A percentile compares a stretch with the other conserved stretches of the same genome.
These are phyloP conservation scores for Chrysopogon serrulatus DNA, from an alignment of 176 grass and related monocot genomes.

Conservation along the genomic window DNA sequence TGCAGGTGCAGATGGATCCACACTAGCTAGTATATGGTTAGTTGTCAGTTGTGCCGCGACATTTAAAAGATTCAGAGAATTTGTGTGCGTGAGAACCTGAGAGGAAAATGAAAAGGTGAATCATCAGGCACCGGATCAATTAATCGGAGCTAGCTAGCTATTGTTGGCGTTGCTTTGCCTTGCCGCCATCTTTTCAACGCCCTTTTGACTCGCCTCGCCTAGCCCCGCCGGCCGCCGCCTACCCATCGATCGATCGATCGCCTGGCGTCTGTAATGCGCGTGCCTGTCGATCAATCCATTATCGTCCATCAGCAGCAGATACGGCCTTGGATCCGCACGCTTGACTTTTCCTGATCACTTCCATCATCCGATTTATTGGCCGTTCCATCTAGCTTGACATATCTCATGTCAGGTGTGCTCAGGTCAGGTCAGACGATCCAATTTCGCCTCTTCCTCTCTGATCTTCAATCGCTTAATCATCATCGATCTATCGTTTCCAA, in stretches of 20 bases:
- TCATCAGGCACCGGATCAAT: not conserved
- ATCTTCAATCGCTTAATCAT: slow-evolving; percentile 13
- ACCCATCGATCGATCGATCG: not conserved
- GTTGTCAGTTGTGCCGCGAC: too few species aligned
- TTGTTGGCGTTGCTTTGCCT: too few species aligned
- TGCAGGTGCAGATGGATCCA: not conserved
- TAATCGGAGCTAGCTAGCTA: too few species aligned
- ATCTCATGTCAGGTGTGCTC: not conserved
- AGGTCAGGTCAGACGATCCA: slow-evolving; percentile 9
- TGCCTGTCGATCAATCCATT: not conserved
- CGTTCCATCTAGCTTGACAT: not conserved
- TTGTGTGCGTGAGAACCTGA: not conserved
- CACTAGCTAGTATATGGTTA: too few species aligned
- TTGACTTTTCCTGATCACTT: not conserved
- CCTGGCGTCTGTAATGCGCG: not conserved
- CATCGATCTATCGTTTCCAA: not conserved
- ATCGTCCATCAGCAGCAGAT: too few species aligned
- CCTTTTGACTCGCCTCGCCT: slow-evolving; percentile 5
- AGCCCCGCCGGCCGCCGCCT: too few species aligned
- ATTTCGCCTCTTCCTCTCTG: not conserved
- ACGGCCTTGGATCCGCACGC: not conserved
- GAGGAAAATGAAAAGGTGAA: too few species aligned
- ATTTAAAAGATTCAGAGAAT: not conserved
- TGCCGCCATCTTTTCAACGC: slow-evolving; percentile 25
- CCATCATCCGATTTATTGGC: not conserved